Percentiles rank a stretch among this genome's conserved stretches.
Conservation (phyloP, 306 rosid genomes). For the Prunus fruticosa region DNA sequence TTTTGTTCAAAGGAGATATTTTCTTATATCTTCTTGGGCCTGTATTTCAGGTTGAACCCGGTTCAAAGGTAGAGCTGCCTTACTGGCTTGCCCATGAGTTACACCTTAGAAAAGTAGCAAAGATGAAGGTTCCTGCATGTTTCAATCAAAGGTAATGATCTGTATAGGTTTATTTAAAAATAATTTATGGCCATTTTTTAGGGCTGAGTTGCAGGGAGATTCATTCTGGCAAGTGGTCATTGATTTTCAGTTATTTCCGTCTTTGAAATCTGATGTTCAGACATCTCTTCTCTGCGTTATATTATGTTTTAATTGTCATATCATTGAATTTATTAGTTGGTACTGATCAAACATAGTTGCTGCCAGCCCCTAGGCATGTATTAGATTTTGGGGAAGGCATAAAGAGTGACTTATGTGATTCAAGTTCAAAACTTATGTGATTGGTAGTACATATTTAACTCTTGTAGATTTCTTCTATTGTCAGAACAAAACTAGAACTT, state of each 20-base stretch:
- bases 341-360: background rate
- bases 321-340: background rate
- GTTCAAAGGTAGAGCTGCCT: constrained; percentile 87
- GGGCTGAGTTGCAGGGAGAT: background rate
- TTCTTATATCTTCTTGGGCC: constrained; percentile 31
- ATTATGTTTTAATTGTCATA: background rate
- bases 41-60: constrained; percentile 74
- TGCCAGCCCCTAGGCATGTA: background rate
- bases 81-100: constrained; percentile 94
- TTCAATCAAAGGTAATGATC: constrained; percentile 73
- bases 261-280: background rate
- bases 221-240: background rate
- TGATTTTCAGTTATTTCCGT: background rate
- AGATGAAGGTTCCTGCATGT: constrained; percentile 65
- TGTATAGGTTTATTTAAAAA: background rate
- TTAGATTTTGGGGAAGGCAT: background rate
- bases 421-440: constrained; percentile 4
- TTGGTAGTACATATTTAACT: background rate
- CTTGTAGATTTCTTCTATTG: background rate
- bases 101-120: constrained; percentile 66
- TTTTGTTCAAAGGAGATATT: constrained; percentile 6
- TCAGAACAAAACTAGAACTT: constrained; percentile 86
- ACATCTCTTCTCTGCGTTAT: background rate
- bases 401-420: background rate
- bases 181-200: constrained; percentile 9